Conservation (phyloP, 257 asterid species). For the Jacaranda copaia region DNA sequence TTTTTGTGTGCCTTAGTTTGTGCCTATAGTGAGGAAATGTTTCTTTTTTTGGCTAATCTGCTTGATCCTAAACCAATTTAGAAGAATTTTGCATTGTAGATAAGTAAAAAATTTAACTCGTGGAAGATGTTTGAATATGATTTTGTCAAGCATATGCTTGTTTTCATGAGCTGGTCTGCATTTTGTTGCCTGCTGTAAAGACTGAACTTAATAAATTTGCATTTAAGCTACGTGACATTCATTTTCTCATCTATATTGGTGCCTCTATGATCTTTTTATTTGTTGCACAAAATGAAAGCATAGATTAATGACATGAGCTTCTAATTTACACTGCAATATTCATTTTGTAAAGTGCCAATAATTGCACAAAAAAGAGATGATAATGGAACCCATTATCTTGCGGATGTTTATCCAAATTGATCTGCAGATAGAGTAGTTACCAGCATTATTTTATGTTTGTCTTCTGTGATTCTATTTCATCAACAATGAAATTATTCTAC, state of each 20-base stretch:
- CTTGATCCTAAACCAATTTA: not conserved
- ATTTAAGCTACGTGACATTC: not conserved
- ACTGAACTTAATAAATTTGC: not conserved
- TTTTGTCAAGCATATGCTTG: not conserved
- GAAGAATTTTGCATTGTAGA: not conserved
- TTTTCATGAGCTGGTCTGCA: not conserved
- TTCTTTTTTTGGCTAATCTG: not conserved
- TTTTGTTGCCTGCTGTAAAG: constrained; percentile 1
- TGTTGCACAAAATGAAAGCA: not conserved
- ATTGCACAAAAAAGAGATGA: not conserved
- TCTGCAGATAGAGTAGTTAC: not conserved
- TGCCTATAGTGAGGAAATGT: not conserved
- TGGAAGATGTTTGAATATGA: too few relatives aligned
- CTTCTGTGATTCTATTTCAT: not conserved
- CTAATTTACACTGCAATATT: not conserved
- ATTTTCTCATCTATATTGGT: not conserved
- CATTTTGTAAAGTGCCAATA: not conserved
- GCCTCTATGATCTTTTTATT: not conserved
- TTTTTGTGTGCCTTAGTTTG: not conserved
- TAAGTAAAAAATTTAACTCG: not conserved
- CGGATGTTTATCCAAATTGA: constrained; percentile 3
- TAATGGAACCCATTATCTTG: not conserved
- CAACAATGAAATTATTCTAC: not conserved
- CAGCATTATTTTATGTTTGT: not conserved
- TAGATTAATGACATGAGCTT: not conserved